Evolutionary conservation across 495 filamentous ascomycete genomes (phyloP), one percentile per base, ranked within the genome.

Genomic region (Rostrohypoxylon terebratum): DNA sequence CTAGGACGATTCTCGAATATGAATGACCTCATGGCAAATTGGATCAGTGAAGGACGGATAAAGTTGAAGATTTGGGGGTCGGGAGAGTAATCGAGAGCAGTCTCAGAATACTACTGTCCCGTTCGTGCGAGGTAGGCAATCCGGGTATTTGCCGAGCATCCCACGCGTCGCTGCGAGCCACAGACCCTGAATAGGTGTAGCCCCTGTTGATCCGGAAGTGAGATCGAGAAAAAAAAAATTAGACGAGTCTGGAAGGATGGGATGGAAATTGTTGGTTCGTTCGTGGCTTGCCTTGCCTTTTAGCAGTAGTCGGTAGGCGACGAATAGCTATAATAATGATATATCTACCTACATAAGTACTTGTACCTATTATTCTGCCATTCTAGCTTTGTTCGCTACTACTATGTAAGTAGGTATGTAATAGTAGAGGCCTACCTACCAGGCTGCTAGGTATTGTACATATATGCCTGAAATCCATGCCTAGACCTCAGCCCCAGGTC

Each of bases 131-230:
- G 63, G 62, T 31, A 47, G 53, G 23, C 63, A 75, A 65, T 66
- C 72, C 72, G 72, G 72, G 68, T 75, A 75, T 75, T 75, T 75
- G 51, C 68, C 72, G 67, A 71, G 23, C 63, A 71, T 71, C 72
- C 72, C 72, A 75, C 68, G 72, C 72, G 68, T 59, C 36, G 72
- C 72, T 65, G 25, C 42, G 63, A 45, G 42, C 42, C 42, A 45
- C 42, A 45, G n/a, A 20, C 68, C 72, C 53, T 58, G 51, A 64
- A 70, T 68, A 71, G 63, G 68, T 44, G 72, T 68, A 64, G 36
- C 72, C 66, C 71, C 71, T 74, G 71, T 67, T 74, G 71, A 74
- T 74, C 71, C 71, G 66, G 66, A 48, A 74, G 62, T 34, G 71
- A 73, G 62, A 66, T 65, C 36, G 53, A 60, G 59, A 47, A 62